phyloP scores from a whole-genome alignment of 768 basidiomycete species.

The Mycena amicta region DNA sequence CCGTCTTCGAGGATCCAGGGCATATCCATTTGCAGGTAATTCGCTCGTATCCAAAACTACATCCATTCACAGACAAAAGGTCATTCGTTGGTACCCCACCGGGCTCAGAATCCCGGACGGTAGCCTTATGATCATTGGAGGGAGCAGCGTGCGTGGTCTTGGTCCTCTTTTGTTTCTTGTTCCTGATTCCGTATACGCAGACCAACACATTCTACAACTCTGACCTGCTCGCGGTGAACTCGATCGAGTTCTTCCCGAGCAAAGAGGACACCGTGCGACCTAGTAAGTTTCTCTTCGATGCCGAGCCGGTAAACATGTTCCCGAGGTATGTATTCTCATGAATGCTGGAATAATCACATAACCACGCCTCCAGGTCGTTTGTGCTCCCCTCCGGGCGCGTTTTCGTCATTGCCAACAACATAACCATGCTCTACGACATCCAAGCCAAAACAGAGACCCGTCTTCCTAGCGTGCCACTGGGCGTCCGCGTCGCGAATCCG shows the following conservation, averaged over 20 bases:
- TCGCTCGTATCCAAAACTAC: background rate
- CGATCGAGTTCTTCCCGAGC: conserved; percentile 28
- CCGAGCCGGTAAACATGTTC: conserved; percentile 25
- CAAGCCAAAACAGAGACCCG: conserved; percentile 45
- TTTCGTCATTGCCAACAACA: conserved; percentile 59
- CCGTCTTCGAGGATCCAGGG: conserved; percentile 26
- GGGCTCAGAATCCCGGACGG: conserved; percentile 26
- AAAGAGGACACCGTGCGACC: conserved; percentile 16
- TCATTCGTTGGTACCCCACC: conserved; percentile 27
- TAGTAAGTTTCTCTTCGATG: conserved; percentile 22
- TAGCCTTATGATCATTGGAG: conserved; percentile 31
- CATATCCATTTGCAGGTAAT: conserved; percentile 22
- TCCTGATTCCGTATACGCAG: background rate
- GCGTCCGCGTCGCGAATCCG: conserved; percentile 62
- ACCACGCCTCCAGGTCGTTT: conserved; percentile 42
- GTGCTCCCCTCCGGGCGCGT: conserved; percentile 51
- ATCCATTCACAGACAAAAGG: background rate
- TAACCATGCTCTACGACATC: conserved; percentile 33
- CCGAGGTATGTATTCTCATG: conserved; percentile 18
- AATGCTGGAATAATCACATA: background rate
- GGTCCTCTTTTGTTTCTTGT: background rate
- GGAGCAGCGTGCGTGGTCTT: conserved; percentile 37
- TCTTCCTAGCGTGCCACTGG: conserved; percentile 56
- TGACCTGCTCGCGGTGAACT: conserved; percentile 10
- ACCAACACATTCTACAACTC: conserved; percentile 24